Evolutionary conservation across 768 basidiomycete species (phyloP).

Genomic region (Dentipellis fragilis): DNA sequence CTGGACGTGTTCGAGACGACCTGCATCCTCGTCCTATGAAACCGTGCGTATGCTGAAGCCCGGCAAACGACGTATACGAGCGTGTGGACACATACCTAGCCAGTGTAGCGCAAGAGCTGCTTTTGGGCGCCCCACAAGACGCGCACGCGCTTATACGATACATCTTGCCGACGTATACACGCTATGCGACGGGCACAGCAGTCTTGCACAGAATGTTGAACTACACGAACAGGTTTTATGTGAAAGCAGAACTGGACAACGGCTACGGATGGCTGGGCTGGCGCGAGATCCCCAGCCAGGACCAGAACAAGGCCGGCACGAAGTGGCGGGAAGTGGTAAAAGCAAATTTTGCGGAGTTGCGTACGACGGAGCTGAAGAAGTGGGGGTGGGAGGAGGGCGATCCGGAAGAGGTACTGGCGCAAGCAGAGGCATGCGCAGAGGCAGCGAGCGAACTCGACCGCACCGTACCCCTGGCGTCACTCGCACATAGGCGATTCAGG

Average conservation of each 20-base stretch:
- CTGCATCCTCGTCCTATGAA: conserved; percentile 5
- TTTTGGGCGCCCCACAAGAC: conserved; percentile 56
- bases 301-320: conserved; percentile 29
- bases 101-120: conserved; percentile 48
- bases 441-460: conserved; percentile 62
- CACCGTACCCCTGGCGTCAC: conserved; percentile 49
- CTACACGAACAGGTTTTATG: too few species aligned
- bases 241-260: too few species aligned
- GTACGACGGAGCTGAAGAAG: conserved; percentile 52
- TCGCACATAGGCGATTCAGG: conserved; percentile 64
- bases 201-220: too few species aligned
- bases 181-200: too few species aligned
- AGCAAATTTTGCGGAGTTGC: conserved; percentile 46
- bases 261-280: conserved; percentile 24
- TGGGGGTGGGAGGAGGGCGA: conserved; percentile 59
- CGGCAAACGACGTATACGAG: conserved; percentile 52
- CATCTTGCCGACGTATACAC: too few species aligned
- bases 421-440: conserved; percentile 64
- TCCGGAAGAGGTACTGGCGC: conserved; percentile 33
- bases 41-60: conserved; percentile 17
- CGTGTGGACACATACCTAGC: conserved; percentile 65
- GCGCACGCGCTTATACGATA: conserved; percentile 25
- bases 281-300: conserved; percentile 51
- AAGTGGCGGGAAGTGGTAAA: conserved; percentile 55
- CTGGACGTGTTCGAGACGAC: conserved; percentile 26